Evolutionary conservation across 352 stramenopile species (phyloP).

Genomic region (Globisporangium carolinianum): DNA sequence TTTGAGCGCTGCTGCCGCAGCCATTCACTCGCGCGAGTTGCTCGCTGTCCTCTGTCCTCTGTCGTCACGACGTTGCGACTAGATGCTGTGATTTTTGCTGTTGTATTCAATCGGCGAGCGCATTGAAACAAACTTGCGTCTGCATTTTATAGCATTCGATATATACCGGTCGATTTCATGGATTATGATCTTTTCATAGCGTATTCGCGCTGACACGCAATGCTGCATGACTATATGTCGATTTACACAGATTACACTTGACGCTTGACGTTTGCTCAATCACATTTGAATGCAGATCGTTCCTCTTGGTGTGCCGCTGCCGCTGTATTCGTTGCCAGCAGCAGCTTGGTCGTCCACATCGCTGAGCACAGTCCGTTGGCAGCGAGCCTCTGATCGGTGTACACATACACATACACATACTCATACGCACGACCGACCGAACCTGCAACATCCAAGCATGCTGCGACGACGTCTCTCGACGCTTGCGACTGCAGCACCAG

Average conservation of each 20-base stretch:
- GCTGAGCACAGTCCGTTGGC: background rate
- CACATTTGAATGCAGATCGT: conserved; percentile 4
- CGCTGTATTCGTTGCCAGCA: background rate
- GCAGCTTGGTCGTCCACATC: background rate
- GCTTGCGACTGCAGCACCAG: conserved; percentile 15
- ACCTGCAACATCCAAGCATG: conserved; percentile 17
- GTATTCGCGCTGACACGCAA: background rate
- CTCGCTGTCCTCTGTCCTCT: too few relatives aligned
- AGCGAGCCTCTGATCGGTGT: background rate
- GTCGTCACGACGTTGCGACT: too few relatives aligned
- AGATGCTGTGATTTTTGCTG: too few relatives aligned
- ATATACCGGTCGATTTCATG: too few relatives aligned
- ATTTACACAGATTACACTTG: background rate
- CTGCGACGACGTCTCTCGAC: conserved; percentile 27
- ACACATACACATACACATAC: background rate
- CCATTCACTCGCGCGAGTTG: too few relatives aligned
- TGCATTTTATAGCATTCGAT: too few relatives aligned
- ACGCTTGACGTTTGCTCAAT: background rate
- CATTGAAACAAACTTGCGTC: too few relatives aligned
- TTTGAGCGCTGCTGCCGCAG: too few relatives aligned
- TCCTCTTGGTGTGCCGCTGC: conserved; percentile 9
- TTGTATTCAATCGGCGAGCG: too few relatives aligned
- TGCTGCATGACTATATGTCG: background rate
- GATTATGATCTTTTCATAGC: background rate
- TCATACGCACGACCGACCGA: background rate